A percentile compares a stretch with the other conserved stretches of the same genome.
Conservation (phyloP, 1,284 basidiomycete species). For the Trichosporon sp. region DNA sequence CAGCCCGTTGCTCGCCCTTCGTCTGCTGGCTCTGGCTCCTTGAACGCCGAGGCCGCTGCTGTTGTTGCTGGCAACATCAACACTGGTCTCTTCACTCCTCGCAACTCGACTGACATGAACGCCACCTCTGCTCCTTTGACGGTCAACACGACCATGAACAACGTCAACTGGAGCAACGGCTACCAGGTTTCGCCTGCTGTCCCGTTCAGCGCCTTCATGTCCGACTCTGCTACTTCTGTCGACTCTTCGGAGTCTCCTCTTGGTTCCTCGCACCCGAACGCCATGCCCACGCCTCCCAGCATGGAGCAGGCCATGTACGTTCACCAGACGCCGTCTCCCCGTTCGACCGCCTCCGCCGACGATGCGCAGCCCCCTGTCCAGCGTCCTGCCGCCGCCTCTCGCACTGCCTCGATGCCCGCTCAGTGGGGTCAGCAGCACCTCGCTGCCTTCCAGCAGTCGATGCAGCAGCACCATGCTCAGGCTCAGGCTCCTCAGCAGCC, state of each 20-base stretch:
- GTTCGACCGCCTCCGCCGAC: constrained; percentile 32
- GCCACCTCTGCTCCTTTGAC: constrained; percentile 18
- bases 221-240: constrained; percentile 35
- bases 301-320: constrained; percentile 30
- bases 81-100: constrained; percentile 41
- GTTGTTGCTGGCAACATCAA: constrained; percentile 31
- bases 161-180: constrained; percentile 23
- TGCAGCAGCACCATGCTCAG: constrained; percentile 34
- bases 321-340: constrained; percentile 43
- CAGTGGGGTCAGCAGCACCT: constrained; percentile 40
- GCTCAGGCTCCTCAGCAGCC: constrained; percentile 29
- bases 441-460: constrained; percentile 39
- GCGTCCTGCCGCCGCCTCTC: constrained; percentile 18
- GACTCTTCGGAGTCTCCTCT: constrained; percentile 36
- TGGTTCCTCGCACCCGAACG: constrained; percentile 29
- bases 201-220: constrained; percentile 40
- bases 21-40: constrained; percentile 18
- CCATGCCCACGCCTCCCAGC: constrained; percentile 42
- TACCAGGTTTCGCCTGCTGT: constrained; percentile 26
- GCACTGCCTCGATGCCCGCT: constrained; percentile 21
- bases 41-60: constrained; percentile 35
- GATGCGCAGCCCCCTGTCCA: constrained; percentile 27
- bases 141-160: constrained; percentile 19
- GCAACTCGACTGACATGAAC: constrained; percentile 40
- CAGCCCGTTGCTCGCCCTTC: constrained; percentile 25